These are phyloP conservation scores for Hypoxylon sp. DNA, from an alignment of 2,329 filamentous ascomycete species.

Conservation along the genomic window DNA sequence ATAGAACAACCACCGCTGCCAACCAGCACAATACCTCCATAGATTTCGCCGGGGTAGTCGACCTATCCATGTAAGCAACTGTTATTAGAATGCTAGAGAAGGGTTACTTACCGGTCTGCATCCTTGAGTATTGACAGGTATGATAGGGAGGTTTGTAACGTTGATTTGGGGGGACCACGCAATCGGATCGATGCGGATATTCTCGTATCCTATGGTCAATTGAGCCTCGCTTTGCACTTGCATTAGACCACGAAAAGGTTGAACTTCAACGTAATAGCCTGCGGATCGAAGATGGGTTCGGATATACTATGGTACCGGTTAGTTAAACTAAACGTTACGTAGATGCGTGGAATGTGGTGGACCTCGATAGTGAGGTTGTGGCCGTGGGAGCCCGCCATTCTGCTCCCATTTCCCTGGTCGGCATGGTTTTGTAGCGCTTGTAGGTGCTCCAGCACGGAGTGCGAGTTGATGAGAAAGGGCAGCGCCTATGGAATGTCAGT, in stretches of 20 bases:
- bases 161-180: conserved; percentile 25
- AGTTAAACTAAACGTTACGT: background rate
- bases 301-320: conserved; percentile 27
- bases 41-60: conserved; percentile 24
- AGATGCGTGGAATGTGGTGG: background rate
- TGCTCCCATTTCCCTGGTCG: conserved; percentile 11
- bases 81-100: background rate
- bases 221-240: conserved; percentile 9
- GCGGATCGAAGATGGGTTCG: conserved; percentile 16
- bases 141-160: conserved; percentile 10
- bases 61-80: conserved; percentile 18
- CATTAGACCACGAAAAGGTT: conserved; percentile 19
- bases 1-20: conserved; percentile 22
- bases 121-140: conserved; percentile 10
- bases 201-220: conserved; percentile 10
- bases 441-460: conserved; percentile 19
- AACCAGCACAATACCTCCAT: conserved; percentile 23
- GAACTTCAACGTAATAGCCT: conserved; percentile 35
- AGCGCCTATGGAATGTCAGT: conserved; percentile 26
- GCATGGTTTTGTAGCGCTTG: conserved; percentile 18
- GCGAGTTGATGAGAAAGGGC: conserved; percentile 18
- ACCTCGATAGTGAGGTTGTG: conserved; percentile 31
- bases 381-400: conserved; percentile 25
- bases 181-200: conserved; percentile 22
- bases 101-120: conserved; percentile 18